These are phyloP conservation scores for Zangia roseola DNA, from an alignment of 768 basidiomycete genomes.

Conservation along the genomic window DNA sequence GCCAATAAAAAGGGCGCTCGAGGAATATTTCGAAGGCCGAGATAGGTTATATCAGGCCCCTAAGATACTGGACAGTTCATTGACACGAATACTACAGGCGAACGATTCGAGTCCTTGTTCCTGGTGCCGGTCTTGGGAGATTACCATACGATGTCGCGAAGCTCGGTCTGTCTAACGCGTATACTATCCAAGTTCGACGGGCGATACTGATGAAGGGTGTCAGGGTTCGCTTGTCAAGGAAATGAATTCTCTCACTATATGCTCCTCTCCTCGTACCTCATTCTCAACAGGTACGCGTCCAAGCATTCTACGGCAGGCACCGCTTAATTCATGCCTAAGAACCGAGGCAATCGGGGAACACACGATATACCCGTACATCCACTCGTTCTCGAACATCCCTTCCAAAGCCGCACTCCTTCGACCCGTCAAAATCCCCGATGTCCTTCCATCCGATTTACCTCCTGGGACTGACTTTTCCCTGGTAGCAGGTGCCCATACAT, in stretches of 20 bases:
- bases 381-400: slow-evolving; percentile 85
- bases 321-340: slow-evolving; percentile 31
- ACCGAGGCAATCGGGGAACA: slow-evolving; percentile 67
- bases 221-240: slow-evolving; percentile 88
- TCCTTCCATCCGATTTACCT: slow-evolving; percentile 73
- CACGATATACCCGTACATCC: slow-evolving; percentile 85
- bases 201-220: neutral
- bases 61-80: neutral
- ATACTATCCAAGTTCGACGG: neutral
- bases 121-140: slow-evolving; percentile 87
- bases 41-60: slow-evolving; percentile 45
- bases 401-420: slow-evolving; percentile 61
- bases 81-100: slow-evolving; percentile 33
- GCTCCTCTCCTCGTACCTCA: slow-evolving; percentile 85
- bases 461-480: slow-evolving; percentile 69
- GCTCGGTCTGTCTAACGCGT: slow-evolving; percentile 62
- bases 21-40: slow-evolving; percentile 52
- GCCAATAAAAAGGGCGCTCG: slow-evolving; percentile 77
- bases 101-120: slow-evolving; percentile 75
- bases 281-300: slow-evolving; percentile 72
- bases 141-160: slow-evolving; percentile 86
- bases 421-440: slow-evolving; percentile 75
- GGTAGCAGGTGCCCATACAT: slow-evolving; percentile 64
- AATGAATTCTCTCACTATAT: slow-evolving; percentile 97
- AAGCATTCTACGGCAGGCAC: neutral